A percentile compares a stretch with the other conserved stretches of the same genome.
Conservation (phyloP, 2,329 filamentous ascomycete genomes). For the Pleoardoris graminearum region DNA sequence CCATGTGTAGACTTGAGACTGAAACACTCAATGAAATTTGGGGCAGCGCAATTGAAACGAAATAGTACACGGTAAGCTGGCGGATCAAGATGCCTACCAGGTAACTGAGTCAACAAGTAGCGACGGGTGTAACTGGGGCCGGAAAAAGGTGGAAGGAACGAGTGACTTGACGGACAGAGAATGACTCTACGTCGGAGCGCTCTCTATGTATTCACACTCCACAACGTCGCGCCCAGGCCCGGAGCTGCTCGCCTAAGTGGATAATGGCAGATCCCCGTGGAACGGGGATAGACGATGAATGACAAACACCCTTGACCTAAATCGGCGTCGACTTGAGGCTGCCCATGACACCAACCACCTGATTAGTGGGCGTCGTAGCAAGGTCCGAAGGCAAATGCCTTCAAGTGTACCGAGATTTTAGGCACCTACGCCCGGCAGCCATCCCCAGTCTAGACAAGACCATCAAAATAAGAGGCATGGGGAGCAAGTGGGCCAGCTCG, state of each 20-base stretch:
- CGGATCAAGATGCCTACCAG: slow-evolving; percentile 19
- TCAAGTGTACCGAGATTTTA: slow-evolving; percentile 20
- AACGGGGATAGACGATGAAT: slow-evolving; percentile 24
- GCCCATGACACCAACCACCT: slow-evolving; percentile 13
- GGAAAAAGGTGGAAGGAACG: slow-evolving; percentile 15
- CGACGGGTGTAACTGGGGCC: slow-evolving; percentile 6
- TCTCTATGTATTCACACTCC: slow-evolving; percentile 27
- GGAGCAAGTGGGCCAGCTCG: slow-evolving; percentile 26
- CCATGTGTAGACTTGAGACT: slow-evolving; percentile 20
- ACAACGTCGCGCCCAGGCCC: slow-evolving; percentile 14
- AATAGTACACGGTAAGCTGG: slow-evolving; percentile 17
- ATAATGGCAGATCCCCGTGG: slow-evolving; percentile 17
- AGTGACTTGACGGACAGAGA: slow-evolving; percentile 14
- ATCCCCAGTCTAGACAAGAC: slow-evolving; percentile 12
- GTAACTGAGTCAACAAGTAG: slow-evolving; percentile 16
- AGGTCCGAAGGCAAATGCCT: slow-evolving; percentile 25
- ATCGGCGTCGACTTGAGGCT: slow-evolving; percentile 23
- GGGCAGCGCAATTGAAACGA: slow-evolving; percentile 18
- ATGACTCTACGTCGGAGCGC: slow-evolving; percentile 17
- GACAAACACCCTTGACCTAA: slow-evolving; percentile 28
- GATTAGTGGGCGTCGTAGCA: slow-evolving; percentile 19
- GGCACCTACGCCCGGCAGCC: slow-evolving; percentile 25
- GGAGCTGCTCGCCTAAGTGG: slow-evolving; percentile 19
- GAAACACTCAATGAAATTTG: slow-evolving; percentile 18
- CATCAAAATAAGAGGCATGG: slow-evolving; percentile 13